A percentile compares a stretch with the other conserved stretches of the same genome.
Conservation (phyloP, 176 grass and related monocot species). For the Thinopyrum elongatum region DNA sequence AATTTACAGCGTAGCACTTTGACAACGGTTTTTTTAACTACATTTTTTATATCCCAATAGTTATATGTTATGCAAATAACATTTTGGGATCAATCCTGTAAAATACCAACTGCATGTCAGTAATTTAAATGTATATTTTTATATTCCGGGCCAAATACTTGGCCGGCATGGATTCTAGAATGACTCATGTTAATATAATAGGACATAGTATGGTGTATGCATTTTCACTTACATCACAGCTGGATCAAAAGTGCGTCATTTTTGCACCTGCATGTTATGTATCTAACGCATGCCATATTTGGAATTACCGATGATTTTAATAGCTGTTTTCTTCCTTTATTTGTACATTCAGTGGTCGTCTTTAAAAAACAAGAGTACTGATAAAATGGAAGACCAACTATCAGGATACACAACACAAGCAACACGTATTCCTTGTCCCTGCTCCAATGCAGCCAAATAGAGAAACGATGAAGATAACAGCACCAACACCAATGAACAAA, state of each 20-base stretch:
- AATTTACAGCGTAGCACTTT: not conserved
- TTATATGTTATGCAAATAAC: not conserved
- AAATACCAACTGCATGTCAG: not conserved
- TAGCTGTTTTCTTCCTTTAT: not conserved
- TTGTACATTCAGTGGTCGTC: not conserved
- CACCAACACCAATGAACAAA: slow-evolving; percentile 70
- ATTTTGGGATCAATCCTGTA: not conserved
- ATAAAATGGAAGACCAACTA: slow-evolving; percentile 24
- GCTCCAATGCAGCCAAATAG: slow-evolving; percentile 74
- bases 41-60: not conserved
- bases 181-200: not conserved
- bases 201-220: not conserved
- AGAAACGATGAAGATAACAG: slow-evolving; percentile 64
- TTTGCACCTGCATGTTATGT: not conserved
- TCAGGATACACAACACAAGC: slow-evolving; percentile 87
- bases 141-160: too few relatives aligned
- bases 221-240: not conserved
- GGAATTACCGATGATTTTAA: not conserved
- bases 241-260: not conserved
- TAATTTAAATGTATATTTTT: too few relatives aligned
- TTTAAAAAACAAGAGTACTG: slow-evolving; percentile 2
- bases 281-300: not conserved
- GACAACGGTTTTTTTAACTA: not conserved
- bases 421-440: slow-evolving; percentile 72
- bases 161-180: not conserved